Percentiles rank a stretch among this genome's conserved stretches.
Evolutionary conservation across 345 rosid species (phyloP).

Genomic region (Raphanus raphanistrum): DNA sequence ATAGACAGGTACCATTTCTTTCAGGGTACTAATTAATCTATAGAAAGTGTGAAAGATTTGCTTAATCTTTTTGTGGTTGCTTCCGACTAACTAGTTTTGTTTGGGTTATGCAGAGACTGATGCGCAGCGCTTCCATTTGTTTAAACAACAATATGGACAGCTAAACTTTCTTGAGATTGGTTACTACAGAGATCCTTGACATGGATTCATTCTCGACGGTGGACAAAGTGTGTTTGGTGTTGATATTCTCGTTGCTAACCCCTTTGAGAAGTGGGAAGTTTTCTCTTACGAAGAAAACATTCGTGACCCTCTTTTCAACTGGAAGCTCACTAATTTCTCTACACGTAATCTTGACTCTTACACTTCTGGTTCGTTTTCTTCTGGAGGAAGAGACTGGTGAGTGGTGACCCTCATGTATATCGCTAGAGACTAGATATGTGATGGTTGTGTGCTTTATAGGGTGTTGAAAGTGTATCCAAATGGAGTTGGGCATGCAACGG

Average conservation of each 20-base stretch:
- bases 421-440: background rate
- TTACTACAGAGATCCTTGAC: background rate
- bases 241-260: slow-evolving; percentile 11
- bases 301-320: background rate
- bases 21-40: slow-evolving; percentile 12
- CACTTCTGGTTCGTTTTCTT: slow-evolving; percentile 17
- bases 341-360: background rate
- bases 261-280: slow-evolving; percentile 11
- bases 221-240: slow-evolving; percentile 29
- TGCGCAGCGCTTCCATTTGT: slow-evolving; percentile 6
- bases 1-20: background rate
- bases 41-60: background rate
- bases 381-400: slow-evolving; percentile 26
- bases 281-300: slow-evolving; percentile 20
- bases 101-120: background rate
- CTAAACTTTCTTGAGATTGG: slow-evolving; percentile 1
- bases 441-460: background rate
- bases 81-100: background rate
- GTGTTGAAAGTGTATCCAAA: slow-evolving; percentile 27
- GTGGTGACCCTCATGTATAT: background rate
- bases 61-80: background rate
- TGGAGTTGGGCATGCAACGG: slow-evolving; percentile 18
- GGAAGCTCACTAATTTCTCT: slow-evolving; percentile 16
- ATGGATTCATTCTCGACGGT: slow-evolving; percentile 16
- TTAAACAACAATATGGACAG: background rate